phyloP scores from a whole-genome alignment of 768 basidiomycete genomes.

The Rhodocollybia butyracea region DNA sequence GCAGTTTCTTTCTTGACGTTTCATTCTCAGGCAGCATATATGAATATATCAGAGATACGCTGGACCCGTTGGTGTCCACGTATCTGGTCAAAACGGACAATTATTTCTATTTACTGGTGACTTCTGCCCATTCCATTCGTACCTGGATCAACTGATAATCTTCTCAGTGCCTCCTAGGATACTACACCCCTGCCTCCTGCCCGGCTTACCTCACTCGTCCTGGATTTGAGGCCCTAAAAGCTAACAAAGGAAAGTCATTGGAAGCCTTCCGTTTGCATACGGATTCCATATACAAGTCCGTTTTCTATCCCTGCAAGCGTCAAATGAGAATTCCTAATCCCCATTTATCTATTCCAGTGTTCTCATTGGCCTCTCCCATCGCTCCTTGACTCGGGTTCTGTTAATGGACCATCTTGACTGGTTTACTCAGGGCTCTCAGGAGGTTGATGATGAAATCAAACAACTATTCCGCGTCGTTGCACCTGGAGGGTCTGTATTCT shows the following conservation, averaged over 20 bases:
- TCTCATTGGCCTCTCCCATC: slow-evolving; percentile 26
- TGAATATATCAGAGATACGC: slow-evolving; percentile 49
- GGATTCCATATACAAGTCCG: slow-evolving; percentile 65
- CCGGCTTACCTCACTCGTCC: slow-evolving; percentile 62
- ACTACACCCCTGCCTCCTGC: slow-evolving; percentile 55
- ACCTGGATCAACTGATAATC: background rate
- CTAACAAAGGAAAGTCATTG: slow-evolving; percentile 38
- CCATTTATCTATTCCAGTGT: slow-evolving; percentile 18
- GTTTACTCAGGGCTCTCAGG: slow-evolving; percentile 45
- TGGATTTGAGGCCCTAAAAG: slow-evolving; percentile 56
- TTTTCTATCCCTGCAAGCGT: background rate
- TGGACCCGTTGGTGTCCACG: slow-evolving; percentile 44
- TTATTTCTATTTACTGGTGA: slow-evolving; percentile 61
- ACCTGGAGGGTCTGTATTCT: slow-evolving; percentile 59
- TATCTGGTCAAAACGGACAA: slow-evolving; percentile 59
- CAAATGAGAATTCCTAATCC: background rate
- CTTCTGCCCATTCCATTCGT: slow-evolving; percentile 14
- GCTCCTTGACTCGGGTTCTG: slow-evolving; percentile 57
- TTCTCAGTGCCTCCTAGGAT: slow-evolving; percentile 38
- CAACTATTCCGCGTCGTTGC: slow-evolving; percentile 57
- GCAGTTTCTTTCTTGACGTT: background rate
- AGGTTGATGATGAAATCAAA: slow-evolving; percentile 49
- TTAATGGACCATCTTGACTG: slow-evolving; percentile 74
- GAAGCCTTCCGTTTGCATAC: slow-evolving; percentile 70
- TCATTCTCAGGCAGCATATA: slow-evolving; percentile 24